A percentile compares a stretch with the other conserved stretches of the same genome.
Evolutionary conservation across 1,284 basidiomycete species (phyloP).

Genomic region (Cutaneotrichosporon cutaneum): DNA sequence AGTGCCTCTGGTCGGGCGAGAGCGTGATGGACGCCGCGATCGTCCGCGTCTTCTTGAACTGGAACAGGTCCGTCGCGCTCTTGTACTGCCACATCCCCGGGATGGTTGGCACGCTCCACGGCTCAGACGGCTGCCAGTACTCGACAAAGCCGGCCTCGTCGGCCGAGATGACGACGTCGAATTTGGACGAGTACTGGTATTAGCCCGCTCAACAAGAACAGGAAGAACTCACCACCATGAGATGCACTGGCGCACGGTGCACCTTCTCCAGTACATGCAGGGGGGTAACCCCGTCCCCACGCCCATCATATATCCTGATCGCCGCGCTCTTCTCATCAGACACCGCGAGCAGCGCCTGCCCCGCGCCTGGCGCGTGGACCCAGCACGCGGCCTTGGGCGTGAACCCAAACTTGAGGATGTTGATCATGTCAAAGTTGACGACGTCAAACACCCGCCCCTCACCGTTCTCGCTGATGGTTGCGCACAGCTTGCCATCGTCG

Average conservation of each 20-base stretch:
- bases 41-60: slow-evolving; percentile 88
- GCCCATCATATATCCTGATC: slow-evolving; percentile 88
- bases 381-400: slow-evolving; percentile 84
- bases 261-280: slow-evolving; percentile 71
- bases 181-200: slow-evolving; percentile 78
- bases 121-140: slow-evolving; percentile 89
- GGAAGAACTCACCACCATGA: slow-evolving; percentile 73
- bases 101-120: slow-evolving; percentile 76
- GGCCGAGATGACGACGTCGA: slow-evolving; percentile 88
- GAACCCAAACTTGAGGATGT: slow-evolving; percentile 87
- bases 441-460: slow-evolving; percentile 95
- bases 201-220: background rate
- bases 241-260: slow-evolving; percentile 82
- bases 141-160: slow-evolving; percentile 95
- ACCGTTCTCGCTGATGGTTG: slow-evolving; percentile 80
- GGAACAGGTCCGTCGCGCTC: slow-evolving; percentile 88
- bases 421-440: slow-evolving; percentile 98
- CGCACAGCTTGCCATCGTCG: slow-evolving; percentile 87
- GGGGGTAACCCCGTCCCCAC: slow-evolving; percentile 71
- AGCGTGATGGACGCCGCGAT: slow-evolving; percentile 86
- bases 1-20: slow-evolving; percentile 81
- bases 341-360: slow-evolving; percentile 84
- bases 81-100: slow-evolving; percentile 87
- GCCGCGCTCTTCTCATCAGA: slow-evolving; percentile 72
- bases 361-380: slow-evolving; percentile 86